phyloP scores from a whole-genome alignment of 169 alveolate genomes.

The Cryptosporidium andersoni region DNA sequence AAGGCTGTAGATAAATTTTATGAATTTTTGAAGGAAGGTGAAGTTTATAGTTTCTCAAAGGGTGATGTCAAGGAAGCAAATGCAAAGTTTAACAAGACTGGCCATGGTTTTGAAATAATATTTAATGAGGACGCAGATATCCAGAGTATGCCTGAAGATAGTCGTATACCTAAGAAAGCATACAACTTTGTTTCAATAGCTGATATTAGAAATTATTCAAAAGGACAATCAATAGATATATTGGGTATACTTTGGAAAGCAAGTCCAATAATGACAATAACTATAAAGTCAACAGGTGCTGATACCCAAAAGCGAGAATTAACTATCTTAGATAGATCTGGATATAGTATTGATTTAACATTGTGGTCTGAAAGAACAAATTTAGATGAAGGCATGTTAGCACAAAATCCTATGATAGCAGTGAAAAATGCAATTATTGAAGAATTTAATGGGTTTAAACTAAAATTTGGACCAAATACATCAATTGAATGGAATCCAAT shows the following conservation, averaged over 20 bases:
- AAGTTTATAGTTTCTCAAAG: slow-evolving; percentile 67
- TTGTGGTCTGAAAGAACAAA: slow-evolving; percentile 71
- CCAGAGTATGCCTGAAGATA: slow-evolving; percentile 58
- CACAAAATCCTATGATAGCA: slow-evolving; percentile 48
- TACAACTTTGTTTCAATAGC: slow-evolving; percentile 46
- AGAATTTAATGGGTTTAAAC: slow-evolving; percentile 57
- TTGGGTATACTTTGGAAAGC: slow-evolving; percentile 47
- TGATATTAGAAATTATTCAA: slow-evolving; percentile 32
- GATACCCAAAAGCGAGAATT: slow-evolving; percentile 67
- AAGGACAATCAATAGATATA: slow-evolving; percentile 54
- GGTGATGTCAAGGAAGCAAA: slow-evolving; percentile 73
- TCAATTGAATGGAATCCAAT: slow-evolving; percentile 64
- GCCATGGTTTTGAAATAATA: slow-evolving; percentile 60
- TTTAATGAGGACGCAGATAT: slow-evolving; percentile 68
- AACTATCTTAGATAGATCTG: slow-evolving; percentile 57
- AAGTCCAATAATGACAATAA: slow-evolving; percentile 58
- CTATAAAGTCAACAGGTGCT: slow-evolving; percentile 55
- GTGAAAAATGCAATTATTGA: slow-evolving; percentile 61
- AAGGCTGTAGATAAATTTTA: slow-evolving; percentile 71
- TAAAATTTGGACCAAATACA: slow-evolving; percentile 40
- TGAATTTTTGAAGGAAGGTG: slow-evolving; percentile 60
- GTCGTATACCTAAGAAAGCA: slow-evolving; percentile 56
- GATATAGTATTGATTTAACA: slow-evolving; percentile 62
- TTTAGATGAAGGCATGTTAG: slow-evolving; percentile 28
- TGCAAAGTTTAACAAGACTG: slow-evolving; percentile 67